Conservation (phyloP, 2,329 filamentous ascomycete species). For the Didymella segeticola region DNA sequence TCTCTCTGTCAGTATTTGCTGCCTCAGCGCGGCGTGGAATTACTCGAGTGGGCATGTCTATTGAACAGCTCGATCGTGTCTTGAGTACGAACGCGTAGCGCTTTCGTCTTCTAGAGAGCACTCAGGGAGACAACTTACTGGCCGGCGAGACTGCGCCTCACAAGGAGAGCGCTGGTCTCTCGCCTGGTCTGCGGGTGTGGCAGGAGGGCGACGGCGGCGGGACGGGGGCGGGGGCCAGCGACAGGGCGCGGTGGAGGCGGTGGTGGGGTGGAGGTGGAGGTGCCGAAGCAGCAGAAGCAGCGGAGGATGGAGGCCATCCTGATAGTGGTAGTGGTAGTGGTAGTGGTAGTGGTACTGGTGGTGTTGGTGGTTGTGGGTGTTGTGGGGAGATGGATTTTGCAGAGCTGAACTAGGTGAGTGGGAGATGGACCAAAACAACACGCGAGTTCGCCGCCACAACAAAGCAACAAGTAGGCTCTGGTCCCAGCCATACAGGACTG, state of each 20-base stretch:
- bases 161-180: slow-evolving; percentile 1
- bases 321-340: not conserved
- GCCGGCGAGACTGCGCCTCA: not conserved
- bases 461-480: not conserved
- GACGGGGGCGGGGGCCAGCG: not conserved
- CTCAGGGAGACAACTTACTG: not conserved
- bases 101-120: not conserved
- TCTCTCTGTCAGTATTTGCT: not conserved
- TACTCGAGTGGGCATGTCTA: not conserved
- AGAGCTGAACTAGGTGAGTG: not conserved
- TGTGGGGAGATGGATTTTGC: not conserved
- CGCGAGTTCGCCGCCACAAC: not conserved
- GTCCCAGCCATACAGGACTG: not conserved
- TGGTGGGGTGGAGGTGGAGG: not conserved
- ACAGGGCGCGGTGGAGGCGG: not conserved
- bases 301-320: not conserved
- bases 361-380: not conserved
- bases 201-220: not conserved
- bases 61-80: not conserved
- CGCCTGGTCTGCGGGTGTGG: not conserved
- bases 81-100: not conserved
- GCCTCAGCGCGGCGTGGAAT: not conserved
- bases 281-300: not conserved
- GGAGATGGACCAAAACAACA: not conserved
- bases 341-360: not conserved